phyloP scores from a whole-genome alignment of 257 asterid genomes.

The Primulina tabacum region DNA sequence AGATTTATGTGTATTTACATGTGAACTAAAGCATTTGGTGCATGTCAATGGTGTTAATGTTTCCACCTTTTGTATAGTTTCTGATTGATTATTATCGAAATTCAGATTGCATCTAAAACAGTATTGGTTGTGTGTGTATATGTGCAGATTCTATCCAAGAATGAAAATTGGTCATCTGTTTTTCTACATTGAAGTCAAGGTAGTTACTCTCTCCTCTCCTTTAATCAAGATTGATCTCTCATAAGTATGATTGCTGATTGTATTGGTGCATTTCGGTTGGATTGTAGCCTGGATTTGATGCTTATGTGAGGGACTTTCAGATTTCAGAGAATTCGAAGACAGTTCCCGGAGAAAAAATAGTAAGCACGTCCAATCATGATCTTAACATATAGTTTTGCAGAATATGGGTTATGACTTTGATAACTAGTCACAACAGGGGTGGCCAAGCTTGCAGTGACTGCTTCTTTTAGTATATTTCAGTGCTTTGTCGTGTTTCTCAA shows the following conservation, averaged over 20 bases:
- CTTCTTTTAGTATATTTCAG: conserved; percentile 10
- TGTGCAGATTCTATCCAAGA: conserved; percentile 78
- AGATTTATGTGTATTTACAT: conserved; percentile 11
- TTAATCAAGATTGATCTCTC: conserved; percentile 12
- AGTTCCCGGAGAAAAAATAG: conserved; percentile 56
- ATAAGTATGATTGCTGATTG: not conserved
- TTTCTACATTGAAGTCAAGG: conserved; percentile 67
- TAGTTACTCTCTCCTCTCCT: conserved; percentile 25
- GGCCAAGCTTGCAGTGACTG: not conserved
- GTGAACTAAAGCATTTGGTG: conserved; percentile 21
- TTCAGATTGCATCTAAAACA: conserved; percentile 32
- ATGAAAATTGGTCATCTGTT: conserved; percentile 68
- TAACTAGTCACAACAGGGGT: not conserved
- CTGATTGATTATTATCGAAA: conserved; percentile 6
- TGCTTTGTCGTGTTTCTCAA: not conserved
- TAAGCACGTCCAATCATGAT: conserved; percentile 35
- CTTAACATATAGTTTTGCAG: conserved; percentile 21
- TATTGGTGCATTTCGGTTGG: not conserved
- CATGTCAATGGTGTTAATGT: not conserved
- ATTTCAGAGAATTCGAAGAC: conserved; percentile 47
- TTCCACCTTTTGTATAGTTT: conserved; percentile 10
- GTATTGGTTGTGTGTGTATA: conserved; percentile 13
- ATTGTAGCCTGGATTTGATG: conserved; percentile 84
- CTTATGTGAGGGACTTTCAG: conserved; percentile 70
- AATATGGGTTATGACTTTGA: conserved; percentile 17